Evolutionary conservation across 2,329 filamentous ascomycete genomes (phyloP).

Genomic region (Orbilia quercus): DNA sequence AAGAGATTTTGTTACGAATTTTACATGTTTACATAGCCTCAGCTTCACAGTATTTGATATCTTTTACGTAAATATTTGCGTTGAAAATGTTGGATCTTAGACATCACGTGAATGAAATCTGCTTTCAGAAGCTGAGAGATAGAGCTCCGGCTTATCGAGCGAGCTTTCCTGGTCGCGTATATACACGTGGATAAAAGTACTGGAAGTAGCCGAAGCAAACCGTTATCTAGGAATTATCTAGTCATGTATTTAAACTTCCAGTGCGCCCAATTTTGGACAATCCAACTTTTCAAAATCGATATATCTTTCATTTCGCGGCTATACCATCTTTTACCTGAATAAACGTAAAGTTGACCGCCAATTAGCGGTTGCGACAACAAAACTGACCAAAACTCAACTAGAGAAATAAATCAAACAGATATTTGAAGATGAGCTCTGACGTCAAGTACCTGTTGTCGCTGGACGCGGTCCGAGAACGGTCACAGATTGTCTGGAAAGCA

Average conservation of each 20-base stretch:
- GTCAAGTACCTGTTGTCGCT: slow-evolving; percentile 91
- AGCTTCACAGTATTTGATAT: no score
- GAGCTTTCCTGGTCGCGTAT: slow-evolving; percentile 6
- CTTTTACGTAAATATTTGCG: slow-evolving; percentile 11
- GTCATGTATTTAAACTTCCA: slow-evolving; percentile 32
- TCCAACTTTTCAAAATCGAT: background rate
- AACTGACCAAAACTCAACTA: background rate
- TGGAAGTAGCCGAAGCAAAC: slow-evolving; percentile 43
- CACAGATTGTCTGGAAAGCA: slow-evolving; percentile 77
- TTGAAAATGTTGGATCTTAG: slow-evolving; percentile 8
- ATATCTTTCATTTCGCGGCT: slow-evolving; percentile 1
- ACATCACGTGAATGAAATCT: slow-evolving; percentile 3
- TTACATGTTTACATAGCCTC: no score
- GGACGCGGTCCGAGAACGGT: slow-evolving; percentile 84
- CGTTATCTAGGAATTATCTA: slow-evolving; percentile 19
- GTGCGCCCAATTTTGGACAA: background rate
- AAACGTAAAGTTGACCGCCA: no score
- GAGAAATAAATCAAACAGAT: background rate
- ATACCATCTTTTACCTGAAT: background rate
- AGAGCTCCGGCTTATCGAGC: slow-evolving; percentile 40
- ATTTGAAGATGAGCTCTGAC: slow-evolving; percentile 29
- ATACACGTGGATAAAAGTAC: no score
- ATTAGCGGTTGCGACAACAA: background rate
- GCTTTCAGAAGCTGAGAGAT: slow-evolving; percentile 38
- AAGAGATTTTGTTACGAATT: no score